These are phyloP conservation scores for Fusarium protoensiforme DNA, from an alignment of 2,329 filamentous ascomycete species.

Conservation along the genomic window DNA sequence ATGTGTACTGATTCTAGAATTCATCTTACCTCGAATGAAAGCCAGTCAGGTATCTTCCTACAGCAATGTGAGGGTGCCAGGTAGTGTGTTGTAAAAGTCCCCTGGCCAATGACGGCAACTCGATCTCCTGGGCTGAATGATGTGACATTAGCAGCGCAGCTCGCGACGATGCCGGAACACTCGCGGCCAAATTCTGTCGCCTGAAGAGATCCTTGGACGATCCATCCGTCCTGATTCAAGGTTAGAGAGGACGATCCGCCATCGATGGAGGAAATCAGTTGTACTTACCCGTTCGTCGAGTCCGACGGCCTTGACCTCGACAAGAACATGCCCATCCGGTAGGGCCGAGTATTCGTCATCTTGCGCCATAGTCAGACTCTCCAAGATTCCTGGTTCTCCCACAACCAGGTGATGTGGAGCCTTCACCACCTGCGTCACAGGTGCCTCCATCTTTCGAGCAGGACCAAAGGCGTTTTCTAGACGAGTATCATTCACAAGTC, in stretches of 20 bases:
- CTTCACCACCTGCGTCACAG: conserved; percentile 13
- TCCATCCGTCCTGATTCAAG: conserved; percentile 15
- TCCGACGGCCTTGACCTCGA: conserved; percentile 35
- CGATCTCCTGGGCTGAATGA: conserved; percentile 31
- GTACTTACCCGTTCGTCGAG: conserved; percentile 34
- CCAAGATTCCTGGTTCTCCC: conserved; percentile 36
- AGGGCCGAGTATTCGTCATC: neutral
- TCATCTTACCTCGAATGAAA: conserved; percentile 36
- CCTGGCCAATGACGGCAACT: conserved; percentile 34
- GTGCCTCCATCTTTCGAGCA: conserved; percentile 26
- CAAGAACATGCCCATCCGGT: conserved; percentile 28
- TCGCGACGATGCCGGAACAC: conserved; percentile 29
- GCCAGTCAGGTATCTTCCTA: conserved; percentile 34
- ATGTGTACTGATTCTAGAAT: neutral
- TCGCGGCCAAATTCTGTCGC: conserved; percentile 36
- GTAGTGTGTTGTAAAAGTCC: conserved; percentile 35
- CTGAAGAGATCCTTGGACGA: conserved; percentile 34
- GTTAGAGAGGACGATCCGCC: conserved; percentile 17
- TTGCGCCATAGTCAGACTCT: conserved; percentile 34
- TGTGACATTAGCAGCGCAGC: conserved; percentile 22
- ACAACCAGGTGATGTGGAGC: conserved; percentile 27
- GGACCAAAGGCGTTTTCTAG: conserved; percentile 36
- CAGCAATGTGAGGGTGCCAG: conserved; percentile 28
- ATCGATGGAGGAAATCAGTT: neutral
- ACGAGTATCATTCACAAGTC: conserved; percentile 29